These are phyloP conservation scores for Dentiscutata heterogama DNA, from an alignment of 371 early-diverging fungal genomes.

Conservation along the genomic window DNA sequence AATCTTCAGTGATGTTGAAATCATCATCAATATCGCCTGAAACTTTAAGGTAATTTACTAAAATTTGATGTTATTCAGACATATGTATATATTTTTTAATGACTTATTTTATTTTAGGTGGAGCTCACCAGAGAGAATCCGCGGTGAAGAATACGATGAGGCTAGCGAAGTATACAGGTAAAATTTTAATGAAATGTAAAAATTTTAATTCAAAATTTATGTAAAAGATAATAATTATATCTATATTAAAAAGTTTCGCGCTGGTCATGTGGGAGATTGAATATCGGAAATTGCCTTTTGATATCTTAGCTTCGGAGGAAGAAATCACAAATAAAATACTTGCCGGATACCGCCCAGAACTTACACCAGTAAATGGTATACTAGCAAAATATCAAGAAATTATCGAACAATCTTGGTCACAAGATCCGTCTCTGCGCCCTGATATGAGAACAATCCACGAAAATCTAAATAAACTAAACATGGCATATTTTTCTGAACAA, in stretches of 20 bases:
- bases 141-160: not conserved
- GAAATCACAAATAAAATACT: not conserved
- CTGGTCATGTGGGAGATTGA: constrained; percentile 32
- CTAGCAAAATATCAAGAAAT: constrained; percentile 17
- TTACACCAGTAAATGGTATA: not conserved
- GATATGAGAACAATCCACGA: not conserved
- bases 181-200: not conserved
- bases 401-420: not conserved
- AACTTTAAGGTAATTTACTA: not conserved
- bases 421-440: not conserved
- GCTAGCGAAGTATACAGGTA: constrained; percentile 38
- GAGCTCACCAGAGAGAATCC: constrained; percentile 25
- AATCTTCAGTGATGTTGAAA: not conserved
- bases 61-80: not conserved
- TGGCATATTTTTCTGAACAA: not conserved
- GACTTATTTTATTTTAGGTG: not conserved
- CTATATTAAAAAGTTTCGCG: constrained; percentile 23
- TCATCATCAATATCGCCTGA: not conserved
- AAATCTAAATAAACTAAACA: not conserved
- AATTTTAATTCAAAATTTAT: not conserved
- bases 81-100: not conserved
- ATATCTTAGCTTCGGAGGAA: not conserved
- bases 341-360: not conserved
- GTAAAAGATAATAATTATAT: not conserved
- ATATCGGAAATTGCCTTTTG: not conserved